Evolutionary conservation across 805 yeast genomes (phyloP), one percentile per base, ranked within the genome.

Genomic region (Ogataea nakhonphanomensis): DNA sequence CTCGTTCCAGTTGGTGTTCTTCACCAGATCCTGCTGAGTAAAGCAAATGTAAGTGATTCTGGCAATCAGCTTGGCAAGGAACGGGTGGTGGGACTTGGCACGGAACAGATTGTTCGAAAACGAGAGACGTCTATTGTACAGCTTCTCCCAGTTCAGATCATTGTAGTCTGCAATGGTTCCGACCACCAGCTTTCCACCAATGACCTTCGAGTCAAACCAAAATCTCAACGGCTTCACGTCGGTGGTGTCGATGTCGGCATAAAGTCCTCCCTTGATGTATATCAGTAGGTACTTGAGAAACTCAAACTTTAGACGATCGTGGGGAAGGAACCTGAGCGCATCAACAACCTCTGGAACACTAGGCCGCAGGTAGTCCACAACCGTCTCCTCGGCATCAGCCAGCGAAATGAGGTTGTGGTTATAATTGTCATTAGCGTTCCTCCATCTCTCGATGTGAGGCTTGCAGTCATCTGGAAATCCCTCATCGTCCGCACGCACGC

Each of bases 211-310:
- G 15, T 48, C 49, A 30, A 48, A 46, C 58, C 66, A 62, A 41
- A 34, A 51, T 45, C 46, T 54, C 14, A 62, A 38, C 1, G 81
- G 81, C 43, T 70, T 77, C 37, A 73, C 65, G 20, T 79, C 72
- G 43, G 62, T 65, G 0, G 83, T 78, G 54, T 79, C 84, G 25
- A 78, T 74, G 54, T 79, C 84, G 3, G 81, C 72, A 51, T 79
- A 79, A 9, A 75, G 69, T n/a, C 84, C 84, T 33, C 84, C 84
- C 33, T 62, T 58, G 3, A 78, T 67, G 44, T 54, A 76, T 5
- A 78, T 49, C 6, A 76, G 64, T 44, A 77, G 58, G 53, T 78
- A 79, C 39, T 79, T 65, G 56, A 78, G 68, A 47, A 76, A 74
- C 54, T 76, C 81, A 65, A 71, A 72, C 45, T 61, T 59, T 39